Conservation (phyloP, 495 filamentous ascomycete genomes). For the Opeltia flavorubescens region DNA sequence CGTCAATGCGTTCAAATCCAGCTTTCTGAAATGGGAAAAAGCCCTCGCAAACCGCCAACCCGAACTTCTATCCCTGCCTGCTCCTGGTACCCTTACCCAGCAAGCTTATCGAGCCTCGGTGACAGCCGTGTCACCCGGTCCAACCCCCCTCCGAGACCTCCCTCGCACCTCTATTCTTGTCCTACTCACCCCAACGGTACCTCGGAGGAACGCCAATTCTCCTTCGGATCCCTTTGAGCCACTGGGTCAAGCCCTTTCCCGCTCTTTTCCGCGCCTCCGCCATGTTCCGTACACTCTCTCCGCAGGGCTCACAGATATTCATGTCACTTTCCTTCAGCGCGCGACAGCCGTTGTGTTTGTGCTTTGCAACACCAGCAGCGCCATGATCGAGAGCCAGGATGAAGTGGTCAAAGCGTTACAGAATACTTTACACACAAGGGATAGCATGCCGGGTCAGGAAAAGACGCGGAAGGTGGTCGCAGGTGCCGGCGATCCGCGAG, state of each 20-base stretch:
- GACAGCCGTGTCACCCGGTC: constrained; percentile 6
- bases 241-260: constrained; percentile 21
- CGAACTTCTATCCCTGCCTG: background rate
- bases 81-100: background rate
- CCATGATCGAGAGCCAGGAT: constrained; percentile 1
- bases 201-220: constrained; percentile 7
- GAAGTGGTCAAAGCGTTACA: constrained; percentile 1
- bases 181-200: constrained; percentile 18
- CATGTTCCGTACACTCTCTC: constrained; percentile 25
- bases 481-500: constrained; percentile 4
- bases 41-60: background rate
- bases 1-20: background rate
- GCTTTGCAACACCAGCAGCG: constrained; percentile 9
- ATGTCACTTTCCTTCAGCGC: constrained; percentile 20
- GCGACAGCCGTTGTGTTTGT: constrained; percentile 21
- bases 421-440: background rate
- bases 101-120: constrained; percentile 2
- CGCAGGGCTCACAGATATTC: constrained; percentile 21
- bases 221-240: constrained; percentile 26
- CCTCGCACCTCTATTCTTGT: constrained; percentile 11
- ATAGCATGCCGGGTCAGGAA: background rate
- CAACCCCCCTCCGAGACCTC: constrained; percentile 10
- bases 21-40: background rate
- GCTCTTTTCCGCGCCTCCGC: constrained; percentile 16
- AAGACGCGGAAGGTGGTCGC: background rate